Conservation (phyloP, 2,329 filamentous ascomycete genomes). For the Rhynchosporium agropyri region DNA sequence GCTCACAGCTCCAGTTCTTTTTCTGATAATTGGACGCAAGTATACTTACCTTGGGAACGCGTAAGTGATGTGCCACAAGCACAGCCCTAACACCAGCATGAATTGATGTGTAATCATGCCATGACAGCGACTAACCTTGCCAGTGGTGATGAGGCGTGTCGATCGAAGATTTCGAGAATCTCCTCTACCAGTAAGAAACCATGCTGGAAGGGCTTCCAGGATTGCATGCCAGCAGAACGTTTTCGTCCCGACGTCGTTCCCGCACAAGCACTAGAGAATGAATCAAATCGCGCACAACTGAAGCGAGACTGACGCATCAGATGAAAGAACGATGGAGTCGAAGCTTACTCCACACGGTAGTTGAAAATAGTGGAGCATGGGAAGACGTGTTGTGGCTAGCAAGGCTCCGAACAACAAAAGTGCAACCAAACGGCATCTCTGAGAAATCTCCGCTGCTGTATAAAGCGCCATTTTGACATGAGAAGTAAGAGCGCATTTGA, state of each 20-base stretch:
- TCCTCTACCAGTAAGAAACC: constrained; percentile 7
- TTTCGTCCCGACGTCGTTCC: constrained; percentile 8
- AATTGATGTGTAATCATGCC: constrained; percentile 27
- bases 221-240: constrained; percentile 25
- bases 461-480: no score
- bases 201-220: constrained; percentile 25
- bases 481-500: background rate
- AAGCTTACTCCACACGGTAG: background rate
- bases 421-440: background rate
- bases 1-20: background rate
- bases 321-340: background rate
- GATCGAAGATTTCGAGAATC: constrained; percentile 19
- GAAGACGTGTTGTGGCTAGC: background rate
- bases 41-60: constrained; percentile 13
- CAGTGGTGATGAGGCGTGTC: constrained; percentile 19
- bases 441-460: no score
- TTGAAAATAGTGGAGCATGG: background rate
- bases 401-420: background rate
- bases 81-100: constrained; percentile 14
- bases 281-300: constrained; percentile 10
- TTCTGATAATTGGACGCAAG: constrained; percentile 17
- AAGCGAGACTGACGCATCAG: constrained; percentile 20
- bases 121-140: constrained; percentile 24
- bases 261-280: background rate
- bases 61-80: constrained; percentile 32